Evolutionary conservation across 2,329 filamentous ascomycete species (phyloP), one percentile per base, ranked within the genome.

Genomic region (Ceratocystis albifundus): DNA sequence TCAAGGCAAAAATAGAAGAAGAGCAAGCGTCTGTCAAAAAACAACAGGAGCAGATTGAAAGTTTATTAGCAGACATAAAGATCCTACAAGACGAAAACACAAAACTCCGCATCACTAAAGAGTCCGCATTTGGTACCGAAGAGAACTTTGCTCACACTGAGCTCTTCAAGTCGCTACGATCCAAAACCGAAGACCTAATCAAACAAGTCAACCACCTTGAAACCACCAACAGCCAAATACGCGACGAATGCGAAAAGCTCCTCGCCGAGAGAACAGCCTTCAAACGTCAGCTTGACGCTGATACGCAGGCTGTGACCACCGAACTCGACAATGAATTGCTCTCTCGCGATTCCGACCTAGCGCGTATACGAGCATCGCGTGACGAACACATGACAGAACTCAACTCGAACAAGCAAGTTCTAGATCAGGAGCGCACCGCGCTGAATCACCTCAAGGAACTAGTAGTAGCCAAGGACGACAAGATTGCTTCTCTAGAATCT

Each of bases 91-190:
- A 92, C 69, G 89, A 96, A 72, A 84, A 96, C 55, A 65, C 53
- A 22, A 65, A 61, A 45, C 66, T 68, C n/a, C 91, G 89, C 20
- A 82, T 85, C 4, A 77, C 93, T 44, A 91, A 81, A 71, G 76
- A 79, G 17, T 86, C 84, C 65, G 79, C 89, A 0, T 86, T 84
- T 66, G 79, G 92, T 57, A 88, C 89, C 0, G 94, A 99, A 72
- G 94, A 99, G 69, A 94, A 99, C 71, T 97, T 95, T 73, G 87
- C 91, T 50, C 86, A 90, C 67, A 96, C 91, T 3, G 91, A 96
- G 71, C 82, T 96, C 2, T 99, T 96, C 81, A 97, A 96, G 76
- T 85, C 89, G 69, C 83, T 96, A 72, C 95, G 92, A 76, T 83
- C 83, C 28, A 90, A 96, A 72, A 89, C 95, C 71, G 94, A 97